Conservation (phyloP, 106 monocot species). For the Allium fistulosum region DNA sequence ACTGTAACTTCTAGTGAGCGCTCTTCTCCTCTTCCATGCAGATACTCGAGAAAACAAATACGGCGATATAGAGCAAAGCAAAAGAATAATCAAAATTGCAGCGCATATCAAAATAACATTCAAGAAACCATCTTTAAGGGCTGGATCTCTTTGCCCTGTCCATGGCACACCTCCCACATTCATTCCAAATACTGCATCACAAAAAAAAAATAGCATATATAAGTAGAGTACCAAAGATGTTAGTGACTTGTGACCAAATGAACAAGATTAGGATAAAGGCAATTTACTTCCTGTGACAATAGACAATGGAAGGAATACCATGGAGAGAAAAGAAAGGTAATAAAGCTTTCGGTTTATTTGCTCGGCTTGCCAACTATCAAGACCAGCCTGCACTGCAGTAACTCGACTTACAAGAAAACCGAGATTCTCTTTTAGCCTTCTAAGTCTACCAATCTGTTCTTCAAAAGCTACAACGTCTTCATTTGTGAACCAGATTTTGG, state of each 20-base stretch:
- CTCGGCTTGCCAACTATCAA: constrained; percentile 95
- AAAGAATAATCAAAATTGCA: constrained; percentile 48
- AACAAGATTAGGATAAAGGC: neutral
- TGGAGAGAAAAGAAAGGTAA: constrained; percentile 82
- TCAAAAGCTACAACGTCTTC: constrained; percentile 76
- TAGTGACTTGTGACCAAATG: neutral
- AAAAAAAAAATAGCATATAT: neutral
- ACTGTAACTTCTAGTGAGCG: constrained; percentile 39
- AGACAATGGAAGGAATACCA: constrained; percentile 90
- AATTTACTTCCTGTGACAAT: constrained; percentile 85
- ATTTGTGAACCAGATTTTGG: constrained; percentile 65
- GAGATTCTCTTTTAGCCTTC: constrained; percentile 84
- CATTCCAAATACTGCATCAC: constrained; percentile 85
- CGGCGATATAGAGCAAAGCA: constrained; percentile 54
- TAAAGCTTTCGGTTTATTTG: constrained; percentile 96
- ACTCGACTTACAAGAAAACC: constrained; percentile 83
- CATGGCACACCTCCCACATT: constrained; percentile 97
- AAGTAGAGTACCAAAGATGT: neutral
- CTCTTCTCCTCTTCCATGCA: constrained; percentile 32
- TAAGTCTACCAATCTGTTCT: constrained; percentile 76
- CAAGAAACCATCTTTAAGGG: constrained; percentile 52
- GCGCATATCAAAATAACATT: constrained; percentile 79
- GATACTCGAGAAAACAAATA: constrained; percentile 43
- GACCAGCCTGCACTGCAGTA: constrained; percentile 83
- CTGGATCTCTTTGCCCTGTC: constrained; percentile 65